Percentiles rank a stretch among this genome's conserved stretches.
These are phyloP conservation scores for Drosera spatulata DNA, from an alignment of 179 eudicot species.

Conservation along the genomic window DNA sequence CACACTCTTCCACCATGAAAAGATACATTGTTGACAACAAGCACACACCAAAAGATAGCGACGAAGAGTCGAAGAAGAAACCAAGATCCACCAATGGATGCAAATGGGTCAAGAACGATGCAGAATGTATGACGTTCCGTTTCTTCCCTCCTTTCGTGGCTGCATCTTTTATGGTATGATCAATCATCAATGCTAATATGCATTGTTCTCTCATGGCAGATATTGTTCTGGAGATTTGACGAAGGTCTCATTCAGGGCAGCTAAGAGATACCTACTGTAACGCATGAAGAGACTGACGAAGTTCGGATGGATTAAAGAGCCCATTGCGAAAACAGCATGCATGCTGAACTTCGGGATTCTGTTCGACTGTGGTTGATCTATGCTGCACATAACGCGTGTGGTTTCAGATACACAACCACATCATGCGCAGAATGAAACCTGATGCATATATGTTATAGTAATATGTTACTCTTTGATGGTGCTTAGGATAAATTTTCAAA, in stretches of 20 bases:
- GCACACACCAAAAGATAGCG: conserved; percentile 19
- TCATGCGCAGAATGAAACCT: too few relatives aligned
- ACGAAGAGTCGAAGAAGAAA: conserved; percentile 39
- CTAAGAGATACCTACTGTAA: too few relatives aligned
- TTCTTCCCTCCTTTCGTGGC: background rate
- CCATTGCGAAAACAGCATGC: too few relatives aligned
- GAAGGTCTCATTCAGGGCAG: background rate
- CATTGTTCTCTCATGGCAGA: conserved; percentile 42
- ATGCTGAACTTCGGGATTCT: too few relatives aligned
- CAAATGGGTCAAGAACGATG: conserved; percentile 97
- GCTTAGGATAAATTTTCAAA: too few relatives aligned
- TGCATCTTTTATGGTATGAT: background rate
- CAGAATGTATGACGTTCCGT: conserved; percentile 63
- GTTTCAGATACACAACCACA: too few relatives aligned
- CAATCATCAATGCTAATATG: background rate
- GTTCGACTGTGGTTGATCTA: too few relatives aligned
- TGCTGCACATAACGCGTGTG: too few relatives aligned
- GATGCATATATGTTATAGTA: too few relatives aligned
- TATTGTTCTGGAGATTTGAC: conserved; percentile 92
- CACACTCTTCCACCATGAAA: conserved; percentile 52
- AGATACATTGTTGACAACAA: conserved; percentile 41
- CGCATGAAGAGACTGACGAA: too few relatives aligned
- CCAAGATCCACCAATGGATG: conserved; percentile 33
- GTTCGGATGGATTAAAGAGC: too few relatives aligned
- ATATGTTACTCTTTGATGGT: too few relatives aligned